Conservation (phyloP, 805 yeast genomes). For the Pichia cabralensis region DNA sequence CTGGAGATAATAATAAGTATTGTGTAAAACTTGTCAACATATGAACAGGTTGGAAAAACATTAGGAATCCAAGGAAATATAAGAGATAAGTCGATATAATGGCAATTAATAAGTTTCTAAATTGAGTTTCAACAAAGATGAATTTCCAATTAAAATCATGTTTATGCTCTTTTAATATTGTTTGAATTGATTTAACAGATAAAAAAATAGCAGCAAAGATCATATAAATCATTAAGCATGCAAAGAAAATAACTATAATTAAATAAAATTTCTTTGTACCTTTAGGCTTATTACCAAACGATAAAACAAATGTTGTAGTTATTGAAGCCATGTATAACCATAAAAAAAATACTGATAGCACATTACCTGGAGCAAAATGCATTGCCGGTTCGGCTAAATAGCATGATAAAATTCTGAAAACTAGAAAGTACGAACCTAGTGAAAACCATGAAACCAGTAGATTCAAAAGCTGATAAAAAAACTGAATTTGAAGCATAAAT, state of each 20-base stretch:
- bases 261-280: conserved; percentile 78
- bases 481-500: conserved; percentile 64
- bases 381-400: conserved; percentile 59
- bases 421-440: conserved; percentile 79
- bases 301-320: conserved; percentile 76
- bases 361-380: conserved; percentile 61
- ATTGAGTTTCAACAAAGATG: conserved; percentile 57
- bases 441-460: conserved; percentile 88
- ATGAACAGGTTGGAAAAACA: conserved; percentile 87
- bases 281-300: conserved; percentile 90
- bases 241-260: conserved; percentile 69
- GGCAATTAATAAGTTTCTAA: conserved; percentile 83
- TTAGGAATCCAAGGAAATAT: conserved; percentile 65
- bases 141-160: conserved; percentile 32
- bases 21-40: conserved; percentile 83
- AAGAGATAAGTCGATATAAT: conserved; percentile 74
- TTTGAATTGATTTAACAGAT: conserved; percentile 52
- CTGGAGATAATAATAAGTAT: conserved; percentile 75
- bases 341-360: conserved; percentile 66
- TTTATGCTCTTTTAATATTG: conserved; percentile 27
- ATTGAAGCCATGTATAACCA: conserved; percentile 81
- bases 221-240: conserved; percentile 81
- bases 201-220: conserved; percentile 78
- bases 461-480: conserved; percentile 64
- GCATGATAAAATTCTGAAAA: conserved; percentile 77